These are phyloP conservation scores for Luzula sylvatica DNA, from an alignment of 176 grass and related monocot species.

Conservation along the genomic window DNA sequence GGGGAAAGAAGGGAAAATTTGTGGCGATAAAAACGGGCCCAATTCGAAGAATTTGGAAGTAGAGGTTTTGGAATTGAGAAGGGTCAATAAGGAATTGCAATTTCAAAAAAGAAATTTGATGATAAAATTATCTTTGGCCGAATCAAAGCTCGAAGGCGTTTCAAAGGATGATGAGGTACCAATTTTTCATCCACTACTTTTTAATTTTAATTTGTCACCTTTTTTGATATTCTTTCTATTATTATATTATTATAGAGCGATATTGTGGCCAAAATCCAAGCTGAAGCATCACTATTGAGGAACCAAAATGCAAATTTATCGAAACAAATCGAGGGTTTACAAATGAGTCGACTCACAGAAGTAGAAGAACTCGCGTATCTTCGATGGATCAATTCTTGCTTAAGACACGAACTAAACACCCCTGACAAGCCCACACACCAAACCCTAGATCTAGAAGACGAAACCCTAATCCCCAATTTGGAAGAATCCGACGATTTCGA, in stretches of 20 bases:
- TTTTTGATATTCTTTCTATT: conserved; percentile 10
- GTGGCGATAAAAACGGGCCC: conserved; percentile 25
- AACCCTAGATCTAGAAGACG: conserved; percentile 32
- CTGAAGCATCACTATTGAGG: conserved; percentile 68
- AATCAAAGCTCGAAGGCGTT: conserved; percentile 76
- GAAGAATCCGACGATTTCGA: conserved; percentile 26
- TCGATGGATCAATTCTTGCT: conserved; percentile 95
- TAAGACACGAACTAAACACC: conserved; percentile 76
- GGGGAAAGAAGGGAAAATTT: conserved; percentile 40
- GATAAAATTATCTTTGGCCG: conserved; percentile 76
- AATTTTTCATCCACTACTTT: conserved; percentile 16
- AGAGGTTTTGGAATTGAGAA: conserved; percentile 72
- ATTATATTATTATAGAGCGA: conserved; percentile 50
- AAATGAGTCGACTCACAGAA: conserved; percentile 87
- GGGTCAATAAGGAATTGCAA: conserved; percentile 92
- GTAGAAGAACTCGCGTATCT: conserved; percentile 99
- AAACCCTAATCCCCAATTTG: conserved; percentile 16
- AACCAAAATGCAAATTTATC: conserved; percentile 84
- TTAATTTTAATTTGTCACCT: neutral
- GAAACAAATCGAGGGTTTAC: conserved; percentile 96
- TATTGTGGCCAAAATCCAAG: conserved; percentile 89
- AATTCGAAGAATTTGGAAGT: conserved; percentile 65
- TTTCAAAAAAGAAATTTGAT: conserved; percentile 88
- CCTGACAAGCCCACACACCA: conserved; percentile 55
- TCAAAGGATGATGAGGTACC: conserved; percentile 79